Percentiles rank a stretch among this genome's conserved stretches.
These are phyloP conservation scores for Ricinus communis DNA, from an alignment of 345 rosid species.

Conservation along the genomic window DNA sequence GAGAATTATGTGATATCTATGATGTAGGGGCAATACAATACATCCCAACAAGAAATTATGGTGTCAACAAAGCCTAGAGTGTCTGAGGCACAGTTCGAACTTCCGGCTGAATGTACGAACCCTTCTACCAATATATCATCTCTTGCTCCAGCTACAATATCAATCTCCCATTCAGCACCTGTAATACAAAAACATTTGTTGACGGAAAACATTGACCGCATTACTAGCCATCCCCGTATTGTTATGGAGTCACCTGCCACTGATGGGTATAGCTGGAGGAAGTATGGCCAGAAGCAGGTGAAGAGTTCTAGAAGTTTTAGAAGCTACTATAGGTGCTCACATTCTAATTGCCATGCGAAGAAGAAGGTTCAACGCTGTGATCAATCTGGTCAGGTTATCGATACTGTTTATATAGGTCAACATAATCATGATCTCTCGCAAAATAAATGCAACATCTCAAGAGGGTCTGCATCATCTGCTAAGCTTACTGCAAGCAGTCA, in stretches of 20 bases:
- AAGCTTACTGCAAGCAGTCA: not conserved
- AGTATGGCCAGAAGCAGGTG: slow-evolving; percentile 33
- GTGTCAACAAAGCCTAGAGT: slow-evolving; percentile 10
- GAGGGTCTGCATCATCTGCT: slow-evolving; percentile 1
- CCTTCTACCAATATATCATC: not conserved
- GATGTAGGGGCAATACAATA: slow-evolving; percentile 14
- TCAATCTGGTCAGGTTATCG: slow-evolving; percentile 11
- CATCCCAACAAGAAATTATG: not conserved
- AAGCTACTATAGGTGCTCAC: slow-evolving; percentile 32
- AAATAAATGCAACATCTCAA: slow-evolving; percentile 10
- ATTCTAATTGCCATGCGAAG: slow-evolving; percentile 22
- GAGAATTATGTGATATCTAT: not conserved
- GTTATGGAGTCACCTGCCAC: not conserved
- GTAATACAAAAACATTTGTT: not conserved
- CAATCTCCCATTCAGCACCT: slow-evolving; percentile 4
- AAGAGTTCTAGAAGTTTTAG: slow-evolving; percentile 21
- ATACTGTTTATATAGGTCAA: slow-evolving; percentile 19
- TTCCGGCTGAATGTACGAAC: not conserved
- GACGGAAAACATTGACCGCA: not conserved
- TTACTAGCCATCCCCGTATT: not conserved
- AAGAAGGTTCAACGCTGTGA: slow-evolving; percentile 30
- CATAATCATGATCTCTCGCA: slow-evolving; percentile 23
- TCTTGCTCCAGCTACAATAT: not conserved
- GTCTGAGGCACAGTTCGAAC: not conserved
- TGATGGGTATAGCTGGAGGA: slow-evolving; percentile 34